Base-by-base conservation (phyloP, 441 rosid species). In the Gossypium lobatum region DNA sequence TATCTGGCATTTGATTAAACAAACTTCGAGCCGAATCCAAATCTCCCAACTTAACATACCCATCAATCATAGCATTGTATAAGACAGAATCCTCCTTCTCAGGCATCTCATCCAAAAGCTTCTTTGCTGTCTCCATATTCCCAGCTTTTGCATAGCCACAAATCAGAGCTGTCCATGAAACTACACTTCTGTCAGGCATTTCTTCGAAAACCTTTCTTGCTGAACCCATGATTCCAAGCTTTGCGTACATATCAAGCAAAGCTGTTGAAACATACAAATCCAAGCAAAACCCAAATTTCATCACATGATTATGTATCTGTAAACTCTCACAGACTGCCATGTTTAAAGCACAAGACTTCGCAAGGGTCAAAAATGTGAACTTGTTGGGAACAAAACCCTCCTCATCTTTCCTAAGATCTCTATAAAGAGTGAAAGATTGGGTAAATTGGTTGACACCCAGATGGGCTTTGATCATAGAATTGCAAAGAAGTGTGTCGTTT, bases 101-200 rank as follows among this genome's bases (percentile, higher is more conserved):
- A 23, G 88, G 81, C 90, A 92, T 85, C 69, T 83, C 80, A 76
- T 76, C 73, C 8, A 86, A 90, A 31, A 89, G 76, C 48, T 75
- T 70, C 80, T 69, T 65, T 0, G 93, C 93, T n/a, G 70, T 73
- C 42, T 7, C 62, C 73, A 88, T 73, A 79, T 86, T 79, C 6
- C 88, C 89, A 26, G 76, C 76, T 82, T 79, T 88, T 52, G 78
- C 78, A 54, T 86, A 88, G 23, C 92, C 95, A 39, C 86, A 80
- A 21, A 92, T 82, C 6, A 90, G 73, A 69, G 88, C 93, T 0
- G 94, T 92, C 97, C 93, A 89, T 0, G 94, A 88, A 48, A 90
- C 88, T 69, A 77, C 20, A 70, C 82, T 85, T 75, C 80, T 85
- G 7, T 70, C 77, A 75, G 82, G 64, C 89, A 85, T 88, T 57